Conservation (phyloP, 441 rosid species). For the Capsella rubella region DNA sequence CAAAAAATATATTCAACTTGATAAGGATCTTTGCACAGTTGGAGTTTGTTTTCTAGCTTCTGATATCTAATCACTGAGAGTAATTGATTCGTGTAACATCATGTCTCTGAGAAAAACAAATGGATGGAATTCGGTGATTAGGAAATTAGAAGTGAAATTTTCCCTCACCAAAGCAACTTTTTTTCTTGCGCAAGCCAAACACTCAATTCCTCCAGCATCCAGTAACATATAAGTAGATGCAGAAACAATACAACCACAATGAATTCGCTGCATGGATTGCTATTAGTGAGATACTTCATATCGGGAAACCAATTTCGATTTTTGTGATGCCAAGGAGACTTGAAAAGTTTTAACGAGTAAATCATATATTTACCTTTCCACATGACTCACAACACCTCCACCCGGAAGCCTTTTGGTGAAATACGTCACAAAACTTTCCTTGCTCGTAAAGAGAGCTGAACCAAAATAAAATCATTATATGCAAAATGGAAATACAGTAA, state of each 20-base stretch:
- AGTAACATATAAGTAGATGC: slow-evolving; percentile 59
- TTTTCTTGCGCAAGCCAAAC: slow-evolving; percentile 79
- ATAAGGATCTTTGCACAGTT: slow-evolving; percentile 26
- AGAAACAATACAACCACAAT: slow-evolving; percentile 97
- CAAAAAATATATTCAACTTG: slow-evolving; percentile 9
- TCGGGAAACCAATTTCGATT: slow-evolving; percentile 22
- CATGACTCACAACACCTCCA: slow-evolving; percentile 96
- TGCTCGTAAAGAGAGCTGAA: slow-evolving; percentile 82
- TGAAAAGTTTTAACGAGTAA: neutral
- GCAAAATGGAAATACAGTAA: slow-evolving; percentile 8
- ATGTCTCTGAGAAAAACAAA: neutral
- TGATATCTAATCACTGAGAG: slow-evolving; percentile 6
- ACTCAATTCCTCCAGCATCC: slow-evolving; percentile 97
- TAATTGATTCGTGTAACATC: slow-evolving; percentile 15
- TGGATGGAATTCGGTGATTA: slow-evolving; percentile 6
- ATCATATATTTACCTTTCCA: slow-evolving; percentile 72
- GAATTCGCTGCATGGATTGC: slow-evolving; percentile 70
- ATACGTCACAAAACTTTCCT: slow-evolving; percentile 80
- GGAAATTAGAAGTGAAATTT: slow-evolving; percentile 28
- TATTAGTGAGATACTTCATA: slow-evolving; percentile 36
- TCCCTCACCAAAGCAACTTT: slow-evolving; percentile 64
- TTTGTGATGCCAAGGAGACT: slow-evolving; percentile 16
- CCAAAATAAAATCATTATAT: slow-evolving; percentile 24
- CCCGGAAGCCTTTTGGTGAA: slow-evolving; percentile 77
- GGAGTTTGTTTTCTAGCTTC: slow-evolving; percentile 25